These are phyloP conservation scores for Gymnopilus dilepis DNA, from an alignment of 768 basidiomycete species.

Conservation along the genomic window DNA sequence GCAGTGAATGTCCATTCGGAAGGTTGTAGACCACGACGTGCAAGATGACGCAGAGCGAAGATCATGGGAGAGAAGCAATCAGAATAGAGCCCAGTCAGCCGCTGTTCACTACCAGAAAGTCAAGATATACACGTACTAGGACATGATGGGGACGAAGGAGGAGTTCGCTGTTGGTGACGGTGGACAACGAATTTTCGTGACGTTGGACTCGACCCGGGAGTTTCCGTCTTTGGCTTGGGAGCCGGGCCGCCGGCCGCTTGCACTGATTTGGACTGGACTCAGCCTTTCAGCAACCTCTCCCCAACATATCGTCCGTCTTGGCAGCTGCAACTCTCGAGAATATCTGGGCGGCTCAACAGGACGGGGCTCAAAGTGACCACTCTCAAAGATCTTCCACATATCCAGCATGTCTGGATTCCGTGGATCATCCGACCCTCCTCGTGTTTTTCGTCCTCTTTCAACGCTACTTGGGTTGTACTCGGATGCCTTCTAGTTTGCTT, in stretches of 20 bases:
- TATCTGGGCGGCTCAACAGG: too few species aligned
- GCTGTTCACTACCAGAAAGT: not conserved
- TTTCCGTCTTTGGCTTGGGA: conserved; percentile 21
- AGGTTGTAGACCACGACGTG: not conserved
- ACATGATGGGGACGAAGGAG: conserved; percentile 22
- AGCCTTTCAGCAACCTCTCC: too few species aligned
- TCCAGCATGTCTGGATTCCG: too few species aligned
- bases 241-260: not conserved
- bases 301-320: too few species aligned
- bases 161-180: conserved; percentile 17
- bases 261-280: too few species aligned
- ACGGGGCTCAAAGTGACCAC: too few species aligned
- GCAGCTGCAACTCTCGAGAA: too few species aligned
- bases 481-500: too few species aligned
- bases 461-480: too few species aligned
- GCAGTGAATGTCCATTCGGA: not conserved
- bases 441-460: not conserved
- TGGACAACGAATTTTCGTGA: conserved; percentile 24
- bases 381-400: too few species aligned
- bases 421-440: too few species aligned
- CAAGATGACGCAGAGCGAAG: not conserved
- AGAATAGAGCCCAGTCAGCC: not conserved
- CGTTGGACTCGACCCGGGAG: conserved; percentile 27
- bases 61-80: not conserved
- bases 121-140: conserved; percentile 26